phyloP scores from a whole-genome alignment of 345 rosid genomes.

The Hibiscus syriacus region DNA sequence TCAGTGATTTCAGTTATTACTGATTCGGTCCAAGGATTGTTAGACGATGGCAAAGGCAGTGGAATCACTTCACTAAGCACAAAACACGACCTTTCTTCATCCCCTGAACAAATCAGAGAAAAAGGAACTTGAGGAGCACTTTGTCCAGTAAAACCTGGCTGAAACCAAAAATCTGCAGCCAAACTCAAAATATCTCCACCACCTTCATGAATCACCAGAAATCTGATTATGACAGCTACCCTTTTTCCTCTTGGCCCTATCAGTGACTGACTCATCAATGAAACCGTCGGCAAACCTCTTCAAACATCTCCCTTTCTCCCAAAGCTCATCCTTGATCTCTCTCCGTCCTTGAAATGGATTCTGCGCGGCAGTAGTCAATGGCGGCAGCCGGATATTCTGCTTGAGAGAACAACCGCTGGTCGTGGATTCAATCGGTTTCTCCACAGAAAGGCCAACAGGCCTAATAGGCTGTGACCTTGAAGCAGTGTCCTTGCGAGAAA shows the following conservation, averaged over 20 bases:
- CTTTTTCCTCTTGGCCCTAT: constrained; percentile 72
- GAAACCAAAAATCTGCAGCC: constrained; percentile 65
- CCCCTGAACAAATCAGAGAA: too few species aligned
- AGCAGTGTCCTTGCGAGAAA: constrained; percentile 59
- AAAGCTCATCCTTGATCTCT: constrained; percentile 53
- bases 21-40: too few species aligned
- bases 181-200: constrained; percentile 36
- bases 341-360: constrained; percentile 31
- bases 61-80: constrained; percentile 60
- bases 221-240: constrained; percentile 23
- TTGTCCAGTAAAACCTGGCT: constrained; percentile 51
- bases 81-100: too few species aligned
- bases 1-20: too few species aligned
- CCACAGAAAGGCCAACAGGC: constrained; percentile 73
- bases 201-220: constrained; percentile 23
- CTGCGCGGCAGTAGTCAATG: constrained; percentile 54
- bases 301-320: constrained; percentile 68
- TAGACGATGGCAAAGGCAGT: constrained; percentile 55
- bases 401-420: constrained; percentile 54
- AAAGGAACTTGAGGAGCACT: too few species aligned
- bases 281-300: constrained; percentile 72
- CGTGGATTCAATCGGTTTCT: constrained; percentile 59
- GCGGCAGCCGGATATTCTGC: constrained; percentile 85
- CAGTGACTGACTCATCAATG: constrained; percentile 48
- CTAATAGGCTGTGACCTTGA: constrained; percentile 59